Percentiles rank a stretch among this genome's conserved stretches.
phyloP scores from a whole-genome alignment of 441 rosid species.

The Capsella rubella region DNA sequence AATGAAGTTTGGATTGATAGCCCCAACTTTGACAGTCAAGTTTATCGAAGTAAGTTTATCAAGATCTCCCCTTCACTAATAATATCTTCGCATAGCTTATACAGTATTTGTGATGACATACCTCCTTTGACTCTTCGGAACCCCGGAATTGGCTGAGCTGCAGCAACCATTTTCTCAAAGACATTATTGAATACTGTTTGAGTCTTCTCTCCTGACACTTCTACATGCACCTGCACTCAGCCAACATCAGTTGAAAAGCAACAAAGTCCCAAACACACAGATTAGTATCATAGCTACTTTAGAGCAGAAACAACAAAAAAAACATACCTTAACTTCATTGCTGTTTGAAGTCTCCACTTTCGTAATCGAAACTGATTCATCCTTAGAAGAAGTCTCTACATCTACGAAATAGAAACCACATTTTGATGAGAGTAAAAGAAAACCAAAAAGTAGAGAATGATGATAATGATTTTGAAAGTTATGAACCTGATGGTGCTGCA shows the following conservation, averaged over 20 bases:
- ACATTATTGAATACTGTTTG: slow-evolving; percentile 63
- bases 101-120: slow-evolving; percentile 29
- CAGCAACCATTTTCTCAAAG: slow-evolving; percentile 87
- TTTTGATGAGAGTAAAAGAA: slow-evolving; percentile 17
- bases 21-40: not conserved
- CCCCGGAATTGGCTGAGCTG: slow-evolving; percentile 98
- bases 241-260: slow-evolving; percentile 18
- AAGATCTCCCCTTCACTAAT: not conserved
- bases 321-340: slow-evolving; percentile 42
- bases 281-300: not conserved
- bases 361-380: slow-evolving; percentile 56
- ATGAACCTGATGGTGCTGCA: slow-evolving; percentile 62
- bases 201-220: slow-evolving; percentile 73
- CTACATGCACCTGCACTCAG: slow-evolving; percentile 59
- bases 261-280: slow-evolving; percentile 3
- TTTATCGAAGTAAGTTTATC: not conserved
- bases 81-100: slow-evolving; percentile 4
- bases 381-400: slow-evolving; percentile 53
- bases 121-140: slow-evolving; percentile 97
- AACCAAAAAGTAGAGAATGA: not conserved
- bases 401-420: slow-evolving; percentile 42
- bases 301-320: slow-evolving; percentile 3
- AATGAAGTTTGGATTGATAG: not conserved
- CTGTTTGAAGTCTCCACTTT: slow-evolving; percentile 27
- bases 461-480: not conserved